phyloP scores from a whole-genome alignment of 2,329 filamentous ascomycete genomes.

The Diplocarpon rosae region DNA sequence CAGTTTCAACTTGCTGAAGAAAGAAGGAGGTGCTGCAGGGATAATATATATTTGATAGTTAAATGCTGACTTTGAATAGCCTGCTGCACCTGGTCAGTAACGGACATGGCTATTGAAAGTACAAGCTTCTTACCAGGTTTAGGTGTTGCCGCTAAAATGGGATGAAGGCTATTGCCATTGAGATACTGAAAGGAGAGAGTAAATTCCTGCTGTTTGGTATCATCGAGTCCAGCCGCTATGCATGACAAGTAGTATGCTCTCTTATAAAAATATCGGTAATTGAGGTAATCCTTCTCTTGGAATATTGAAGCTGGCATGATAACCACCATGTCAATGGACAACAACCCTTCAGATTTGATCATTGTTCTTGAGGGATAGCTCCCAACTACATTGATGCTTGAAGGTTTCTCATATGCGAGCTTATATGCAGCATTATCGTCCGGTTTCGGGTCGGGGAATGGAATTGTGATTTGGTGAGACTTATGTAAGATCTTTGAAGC shows the following conservation, averaged over 20 bases:
- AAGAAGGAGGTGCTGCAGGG: constrained; percentile 55
- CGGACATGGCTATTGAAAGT: background rate
- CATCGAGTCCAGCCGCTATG: constrained; percentile 59
- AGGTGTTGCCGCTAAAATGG: constrained; percentile 44
- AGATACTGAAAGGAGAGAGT: constrained; percentile 53
- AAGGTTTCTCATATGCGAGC: constrained; percentile 64
- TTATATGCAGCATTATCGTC: constrained; percentile 70
- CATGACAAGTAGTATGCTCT: constrained; percentile 84
- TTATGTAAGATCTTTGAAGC: constrained; percentile 58
- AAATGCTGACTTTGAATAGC: constrained; percentile 27
- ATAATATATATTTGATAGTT: constrained; percentile 63
- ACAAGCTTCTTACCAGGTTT: constrained; percentile 12
- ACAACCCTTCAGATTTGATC: constrained; percentile 46
- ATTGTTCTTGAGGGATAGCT: constrained; percentile 74
- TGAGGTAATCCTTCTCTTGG: constrained; percentile 89
- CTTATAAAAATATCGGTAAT: constrained; percentile 91
- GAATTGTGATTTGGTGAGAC: constrained; percentile 58
- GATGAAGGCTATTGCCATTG: constrained; percentile 66
- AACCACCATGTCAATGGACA: constrained; percentile 71
- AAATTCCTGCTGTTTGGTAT: constrained; percentile 41
- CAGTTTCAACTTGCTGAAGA: constrained; percentile 65
- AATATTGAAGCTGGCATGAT: constrained; percentile 74
- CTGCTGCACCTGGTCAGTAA: constrained; percentile 14
- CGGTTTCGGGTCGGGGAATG: constrained; percentile 75
- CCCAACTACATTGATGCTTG: constrained; percentile 75